Base-by-base conservation (phyloP, 176 grass and related monocot species). In the Calamus simplicifolius region DNA sequence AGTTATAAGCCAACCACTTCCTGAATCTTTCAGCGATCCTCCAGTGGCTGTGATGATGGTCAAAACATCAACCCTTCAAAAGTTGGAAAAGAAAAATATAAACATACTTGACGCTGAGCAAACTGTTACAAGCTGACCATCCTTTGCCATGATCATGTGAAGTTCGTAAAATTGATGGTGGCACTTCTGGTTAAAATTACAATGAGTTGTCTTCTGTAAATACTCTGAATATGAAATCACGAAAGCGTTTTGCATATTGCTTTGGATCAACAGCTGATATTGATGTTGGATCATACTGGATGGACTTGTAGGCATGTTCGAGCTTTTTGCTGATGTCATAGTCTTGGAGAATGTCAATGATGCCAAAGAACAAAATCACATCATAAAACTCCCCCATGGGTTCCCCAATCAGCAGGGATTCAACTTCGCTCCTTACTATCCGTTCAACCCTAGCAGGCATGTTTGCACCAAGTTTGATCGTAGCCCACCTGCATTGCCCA, bases 271-370 rank as follows among this genome's bases (percentile, higher is more conserved):
- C 84, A 15, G 79, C 84, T 6, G 90, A 95, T 77, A 95, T 95
- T 26, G 89, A 95, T 25, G 80, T 87, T 2, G 84, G 79, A 17
- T 87, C 89, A 28, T 88, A 84, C 49, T 85, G 84, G 73, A 85
- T 81, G 18, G 89, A 95, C 61, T 95, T 95, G 61, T 88, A 95
- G 4, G 89, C 89, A 26, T 94, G 89, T 23, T 94, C 89, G 13
- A 94, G 89, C 64, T 94, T 94, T 74, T 94, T 94, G 49, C 89
- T 94, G 15, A 89, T 89, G 19, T 89, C 89, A 27, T 89, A 95
- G 49, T 95, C 90, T 65, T 95, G 90, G 4, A 95, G 73, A 69
- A 95, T 95, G 52, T 95, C 90, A 25, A 95, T 95, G 52, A 89
- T 95, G 51, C 89, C 89, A 18, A 95, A 95, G 70, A 85, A 95